Percentiles rank a stretch among this genome's conserved stretches.
Evolutionary conservation across 257 asterid species (phyloP).

Genomic region (Parsonsia alboflavescens): DNA sequence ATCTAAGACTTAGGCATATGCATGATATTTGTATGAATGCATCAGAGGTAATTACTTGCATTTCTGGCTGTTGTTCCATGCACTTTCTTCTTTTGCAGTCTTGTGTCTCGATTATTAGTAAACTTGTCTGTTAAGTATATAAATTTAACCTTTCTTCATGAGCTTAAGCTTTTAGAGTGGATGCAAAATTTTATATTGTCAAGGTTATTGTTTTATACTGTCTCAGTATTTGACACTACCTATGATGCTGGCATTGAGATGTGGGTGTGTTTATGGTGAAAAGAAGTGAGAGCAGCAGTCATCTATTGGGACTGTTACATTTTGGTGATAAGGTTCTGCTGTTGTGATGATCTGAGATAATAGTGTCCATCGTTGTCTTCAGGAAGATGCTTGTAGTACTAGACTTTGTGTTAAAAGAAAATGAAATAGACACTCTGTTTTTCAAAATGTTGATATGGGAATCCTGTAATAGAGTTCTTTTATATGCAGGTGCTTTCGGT

Average conservation of each 20-base stretch:
- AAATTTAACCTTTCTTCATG: no score
- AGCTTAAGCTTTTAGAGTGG: no score
- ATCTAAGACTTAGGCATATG: background rate
- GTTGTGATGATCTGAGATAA: background rate
- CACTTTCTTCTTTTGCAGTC: background rate
- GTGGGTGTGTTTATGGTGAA: background rate
- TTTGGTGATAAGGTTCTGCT: background rate
- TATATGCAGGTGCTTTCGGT: slow-evolving; percentile 75
- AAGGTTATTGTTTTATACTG: background rate
- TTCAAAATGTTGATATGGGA: background rate
- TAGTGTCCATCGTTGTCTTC: background rate
- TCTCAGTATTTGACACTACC: background rate
- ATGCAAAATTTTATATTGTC: no score
- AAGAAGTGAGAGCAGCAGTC: slow-evolving; percentile 1
- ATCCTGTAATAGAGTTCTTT: background rate
- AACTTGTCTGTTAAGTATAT: no score
- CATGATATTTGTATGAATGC: background rate
- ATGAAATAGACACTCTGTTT: background rate
- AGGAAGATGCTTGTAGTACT: background rate
- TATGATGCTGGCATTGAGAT: background rate
- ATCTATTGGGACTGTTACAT: background rate
- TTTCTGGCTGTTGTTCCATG: background rate
- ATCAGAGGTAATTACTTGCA: background rate
- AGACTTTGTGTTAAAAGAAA: background rate
- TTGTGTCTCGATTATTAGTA: background rate